Percentiles rank a stretch among this genome's conserved stretches.
Conservation (phyloP, 345 rosid genomes). For the Rhodamnia argentea region DNA sequence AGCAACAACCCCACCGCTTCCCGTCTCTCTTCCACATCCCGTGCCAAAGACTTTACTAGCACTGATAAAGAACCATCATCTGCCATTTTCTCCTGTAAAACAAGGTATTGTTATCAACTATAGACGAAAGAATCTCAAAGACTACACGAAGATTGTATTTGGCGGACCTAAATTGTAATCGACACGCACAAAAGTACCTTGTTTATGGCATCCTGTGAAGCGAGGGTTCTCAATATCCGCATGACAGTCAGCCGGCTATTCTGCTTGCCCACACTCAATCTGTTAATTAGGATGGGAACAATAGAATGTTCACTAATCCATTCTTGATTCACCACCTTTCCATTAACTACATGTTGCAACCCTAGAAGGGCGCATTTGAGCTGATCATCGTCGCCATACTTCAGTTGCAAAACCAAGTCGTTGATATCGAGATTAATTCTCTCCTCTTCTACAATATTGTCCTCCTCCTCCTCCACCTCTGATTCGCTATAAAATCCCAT, state of each 20-base stretch:
- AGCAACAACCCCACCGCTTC: slow-evolving; percentile 56
- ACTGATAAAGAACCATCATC: slow-evolving; percentile 29
- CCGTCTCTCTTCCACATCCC: slow-evolving; percentile 41
- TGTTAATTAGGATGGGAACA: slow-evolving; percentile 24
- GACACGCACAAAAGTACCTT: slow-evolving; percentile 24
- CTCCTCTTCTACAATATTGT: slow-evolving; percentile 20
- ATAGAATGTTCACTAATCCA: slow-evolving; percentile 40
- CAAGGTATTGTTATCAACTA: neutral
- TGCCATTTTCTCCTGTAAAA: slow-evolving; percentile 56
- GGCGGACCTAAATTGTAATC: neutral
- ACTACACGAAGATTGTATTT: neutral
- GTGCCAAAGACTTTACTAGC: slow-evolving; percentile 52
- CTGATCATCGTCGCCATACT: slow-evolving; percentile 41
- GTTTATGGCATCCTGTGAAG: slow-evolving; percentile 14
- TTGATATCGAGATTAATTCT: slow-evolving; percentile 19
- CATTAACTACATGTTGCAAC: slow-evolving; percentile 17
- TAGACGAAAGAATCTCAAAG: neutral
- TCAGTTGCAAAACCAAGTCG: slow-evolving; percentile 44
- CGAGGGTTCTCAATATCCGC: slow-evolving; percentile 34
- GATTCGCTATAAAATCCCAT: slow-evolving; percentile 22
- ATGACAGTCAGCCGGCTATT: slow-evolving; percentile 25
- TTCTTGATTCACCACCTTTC: slow-evolving; percentile 18
- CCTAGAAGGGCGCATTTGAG: slow-evolving; percentile 25
- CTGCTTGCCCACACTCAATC: slow-evolving; percentile 29
- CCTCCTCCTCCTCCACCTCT: slow-evolving; percentile 19